Conservation (phyloP, 1,284 basidiomycete species). For the Retiboletus flavoniger region DNA sequence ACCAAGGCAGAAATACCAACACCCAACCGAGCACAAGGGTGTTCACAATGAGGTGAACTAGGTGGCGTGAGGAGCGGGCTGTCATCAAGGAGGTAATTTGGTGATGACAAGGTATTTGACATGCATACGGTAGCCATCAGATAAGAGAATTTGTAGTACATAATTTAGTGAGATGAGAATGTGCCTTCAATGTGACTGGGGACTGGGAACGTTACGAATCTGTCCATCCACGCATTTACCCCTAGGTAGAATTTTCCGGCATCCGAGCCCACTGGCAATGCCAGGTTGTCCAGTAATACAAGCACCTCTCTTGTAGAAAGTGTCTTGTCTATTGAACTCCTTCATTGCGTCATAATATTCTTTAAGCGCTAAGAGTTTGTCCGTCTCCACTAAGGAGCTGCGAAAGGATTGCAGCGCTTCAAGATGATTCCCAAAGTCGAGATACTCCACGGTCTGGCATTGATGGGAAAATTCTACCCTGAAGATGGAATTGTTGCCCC, state of each 20-base stretch:
- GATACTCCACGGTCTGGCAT: background rate
- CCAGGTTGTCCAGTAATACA: background rate
- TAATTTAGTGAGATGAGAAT: too few relatives aligned
- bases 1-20: slow-evolving; percentile 15
- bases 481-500: background rate
- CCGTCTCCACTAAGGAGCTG: background rate
- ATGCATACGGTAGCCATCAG: too few relatives aligned
- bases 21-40: slow-evolving; percentile 7
- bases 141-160: too few relatives aligned
- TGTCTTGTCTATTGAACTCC: background rate
- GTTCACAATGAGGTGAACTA: slow-evolving; percentile 1
- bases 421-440: background rate
- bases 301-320: background rate
- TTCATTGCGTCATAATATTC: background rate
- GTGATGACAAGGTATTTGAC: too few relatives aligned
- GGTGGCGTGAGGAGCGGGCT: background rate
- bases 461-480: background rate
- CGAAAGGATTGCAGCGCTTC: background rate
- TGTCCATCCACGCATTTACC: too few relatives aligned
- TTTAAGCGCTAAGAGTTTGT: background rate
- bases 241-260: too few relatives aligned
- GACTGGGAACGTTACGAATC: too few relatives aligned
- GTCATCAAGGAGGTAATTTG: too few relatives aligned
- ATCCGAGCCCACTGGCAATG: too few relatives aligned
- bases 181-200: too few relatives aligned